Percentiles rank a stretch among this genome's conserved stretches.
phyloP scores from a whole-genome alignment of 2,329 filamentous ascomycete species.

The Truncatella angustata region DNA sequence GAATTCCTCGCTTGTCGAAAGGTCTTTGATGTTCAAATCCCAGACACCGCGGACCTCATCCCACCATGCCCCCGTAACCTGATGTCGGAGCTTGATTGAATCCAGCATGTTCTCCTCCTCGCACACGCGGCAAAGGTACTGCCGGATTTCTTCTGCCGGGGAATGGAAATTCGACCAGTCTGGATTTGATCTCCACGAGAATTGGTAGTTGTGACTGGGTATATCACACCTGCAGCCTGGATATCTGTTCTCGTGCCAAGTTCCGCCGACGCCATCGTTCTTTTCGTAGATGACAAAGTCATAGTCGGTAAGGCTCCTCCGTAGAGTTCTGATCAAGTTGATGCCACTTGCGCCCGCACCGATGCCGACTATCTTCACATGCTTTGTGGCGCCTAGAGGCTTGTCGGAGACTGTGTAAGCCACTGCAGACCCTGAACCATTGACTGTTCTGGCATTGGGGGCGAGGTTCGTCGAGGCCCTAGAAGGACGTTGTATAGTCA shows the following conservation, averaged over 20 bases:
- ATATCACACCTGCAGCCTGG: constrained; percentile 57
- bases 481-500: constrained; percentile 25
- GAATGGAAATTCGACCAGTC: constrained; percentile 59
- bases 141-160: constrained; percentile 51
- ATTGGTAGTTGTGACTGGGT: constrained; percentile 61
- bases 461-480: constrained; percentile 14
- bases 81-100: constrained; percentile 41
- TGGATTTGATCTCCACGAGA: constrained; percentile 58
- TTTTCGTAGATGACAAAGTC: constrained; percentile 54
- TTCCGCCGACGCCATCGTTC: constrained; percentile 53
- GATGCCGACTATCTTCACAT: constrained; percentile 42
- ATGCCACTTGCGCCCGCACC: constrained; percentile 44
- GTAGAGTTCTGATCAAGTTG: constrained; percentile 44
- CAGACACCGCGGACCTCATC: constrained; percentile 41
- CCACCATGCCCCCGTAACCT: constrained; percentile 43
- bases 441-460: constrained; percentile 16
- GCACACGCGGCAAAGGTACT: constrained; percentile 48
- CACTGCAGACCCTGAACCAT: constrained; percentile 13
- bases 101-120: constrained; percentile 46
- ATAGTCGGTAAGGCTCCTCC: constrained; percentile 39
- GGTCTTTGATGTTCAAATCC: constrained; percentile 38
- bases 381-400: constrained; percentile 36
- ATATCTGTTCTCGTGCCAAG: constrained; percentile 59
- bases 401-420: constrained; percentile 35
- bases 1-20: constrained; percentile 37